A percentile compares a stretch with the other conserved stretches of the same genome.
Evolutionary conservation across 1,139 yeast species (phyloP).

Genomic region (Diutina pseudorugosa): DNA sequence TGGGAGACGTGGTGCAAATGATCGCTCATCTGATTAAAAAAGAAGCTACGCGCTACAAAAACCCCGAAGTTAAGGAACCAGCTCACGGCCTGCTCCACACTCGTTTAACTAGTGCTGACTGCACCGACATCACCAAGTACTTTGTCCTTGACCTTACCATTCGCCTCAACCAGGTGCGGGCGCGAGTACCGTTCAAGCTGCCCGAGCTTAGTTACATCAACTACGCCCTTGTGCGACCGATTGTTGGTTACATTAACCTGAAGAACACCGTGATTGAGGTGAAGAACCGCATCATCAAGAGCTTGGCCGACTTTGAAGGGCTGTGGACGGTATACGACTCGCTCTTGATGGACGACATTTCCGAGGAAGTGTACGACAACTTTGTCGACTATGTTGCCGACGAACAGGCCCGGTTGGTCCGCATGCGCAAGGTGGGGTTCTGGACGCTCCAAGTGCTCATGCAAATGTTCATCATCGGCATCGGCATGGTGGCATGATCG

Average conservation of each 20-base stretch:
- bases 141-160: constrained; percentile 72
- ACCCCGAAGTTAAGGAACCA: constrained; percentile 22
- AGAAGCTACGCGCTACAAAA: constrained; percentile 25
- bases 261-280: constrained; percentile 83
- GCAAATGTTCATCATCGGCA: constrained; percentile 70
- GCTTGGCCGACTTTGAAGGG: constrained; percentile 76
- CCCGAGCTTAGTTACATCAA: constrained; percentile 79
- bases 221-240: constrained; percentile 85
- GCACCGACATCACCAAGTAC: constrained; percentile 33
- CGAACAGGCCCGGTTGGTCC: constrained; percentile 59
- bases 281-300: constrained; percentile 72
- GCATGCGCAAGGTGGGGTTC: constrained; percentile 79
- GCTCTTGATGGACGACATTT: constrained; percentile 79
- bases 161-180: constrained; percentile 73
- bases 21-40: constrained; percentile 29
- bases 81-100: constrained; percentile 13
- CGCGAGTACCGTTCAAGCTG: constrained; percentile 77
- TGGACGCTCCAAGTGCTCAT: constrained; percentile 85
- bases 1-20: constrained; percentile 26
- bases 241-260: constrained; percentile 89
- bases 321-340: constrained; percentile 95
- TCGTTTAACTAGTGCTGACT: constrained; percentile 16
- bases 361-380: constrained; percentile 82
- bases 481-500: constrained; percentile 31
- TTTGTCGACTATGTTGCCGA: constrained; percentile 83